Evolutionary conservation across 2,329 filamentous ascomycete species (phyloP).

Genomic region (Microsporum canis): DNA sequence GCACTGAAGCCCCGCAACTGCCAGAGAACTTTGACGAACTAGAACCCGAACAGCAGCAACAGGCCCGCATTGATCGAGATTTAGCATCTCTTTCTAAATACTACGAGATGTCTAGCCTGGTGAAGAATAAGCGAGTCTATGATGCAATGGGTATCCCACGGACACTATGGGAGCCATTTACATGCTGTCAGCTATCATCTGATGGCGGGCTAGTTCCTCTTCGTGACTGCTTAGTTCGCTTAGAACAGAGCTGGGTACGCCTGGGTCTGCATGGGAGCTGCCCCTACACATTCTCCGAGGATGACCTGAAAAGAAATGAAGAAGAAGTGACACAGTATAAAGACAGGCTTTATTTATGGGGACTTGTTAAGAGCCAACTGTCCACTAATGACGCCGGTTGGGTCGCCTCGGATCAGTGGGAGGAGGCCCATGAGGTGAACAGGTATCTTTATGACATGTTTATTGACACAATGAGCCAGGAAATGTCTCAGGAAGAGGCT

Average conservation of each 20-base stretch:
- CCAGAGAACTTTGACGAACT: constrained; percentile 13
- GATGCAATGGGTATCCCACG: constrained; percentile 16
- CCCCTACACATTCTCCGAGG: constrained; percentile 10
- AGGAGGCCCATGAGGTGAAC: constrained; percentile 20
- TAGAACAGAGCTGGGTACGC: not conserved
- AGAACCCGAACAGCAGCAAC: constrained; percentile 9
- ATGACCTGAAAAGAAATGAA: constrained; percentile 18
- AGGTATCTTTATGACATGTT: constrained; percentile 21
- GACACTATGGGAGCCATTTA: constrained; percentile 12
- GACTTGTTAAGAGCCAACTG: constrained; percentile 19
- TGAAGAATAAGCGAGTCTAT: constrained; percentile 15
- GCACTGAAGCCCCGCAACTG: constrained; percentile 14
- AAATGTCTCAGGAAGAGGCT: constrained; percentile 11
- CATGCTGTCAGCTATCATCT: constrained; percentile 4
- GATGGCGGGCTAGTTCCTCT: not conserved
- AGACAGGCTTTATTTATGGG: constrained; percentile 5
- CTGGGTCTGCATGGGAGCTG: not conserved
- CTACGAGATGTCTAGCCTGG: constrained; percentile 17
- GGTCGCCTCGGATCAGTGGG: constrained; percentile 23
- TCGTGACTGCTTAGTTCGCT: not conserved
- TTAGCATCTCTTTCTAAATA: constrained; percentile 16
- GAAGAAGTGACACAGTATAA: not conserved
- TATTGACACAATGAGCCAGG: constrained; percentile 16
- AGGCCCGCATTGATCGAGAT: not conserved
- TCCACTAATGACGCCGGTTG: constrained; percentile 24